These are phyloP conservation scores for Sporothrix inflata DNA, from an alignment of 2,329 filamentous ascomycete species.

Conservation along the genomic window DNA sequence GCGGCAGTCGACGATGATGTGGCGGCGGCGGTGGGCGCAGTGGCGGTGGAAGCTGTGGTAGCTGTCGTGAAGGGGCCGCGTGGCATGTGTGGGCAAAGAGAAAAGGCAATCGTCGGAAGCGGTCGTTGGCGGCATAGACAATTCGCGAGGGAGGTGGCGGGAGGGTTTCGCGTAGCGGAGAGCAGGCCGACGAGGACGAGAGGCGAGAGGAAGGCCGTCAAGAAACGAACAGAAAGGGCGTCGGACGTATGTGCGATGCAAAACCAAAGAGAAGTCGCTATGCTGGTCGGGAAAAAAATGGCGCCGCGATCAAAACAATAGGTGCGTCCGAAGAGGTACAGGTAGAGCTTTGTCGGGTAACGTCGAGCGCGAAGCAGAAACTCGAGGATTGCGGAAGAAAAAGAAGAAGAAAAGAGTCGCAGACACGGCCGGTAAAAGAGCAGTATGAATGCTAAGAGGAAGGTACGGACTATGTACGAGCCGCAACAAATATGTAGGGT, in stretches of 20 bases:
- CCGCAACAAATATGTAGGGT: background rate
- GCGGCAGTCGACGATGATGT: background rate
- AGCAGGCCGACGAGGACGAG: background rate
- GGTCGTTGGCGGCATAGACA: constrained; percentile 26
- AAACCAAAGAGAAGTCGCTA: background rate
- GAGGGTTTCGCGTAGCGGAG: too few species aligned
- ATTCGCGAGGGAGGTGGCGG: background rate
- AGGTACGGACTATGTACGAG: background rate
- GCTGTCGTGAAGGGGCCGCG: constrained; percentile 19
- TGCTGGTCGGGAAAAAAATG: constrained; percentile 2
- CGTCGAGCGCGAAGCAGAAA: constrained; percentile 4
- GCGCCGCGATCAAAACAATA: background rate
- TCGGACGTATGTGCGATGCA: background rate
- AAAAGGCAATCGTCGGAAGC: constrained; percentile 2
- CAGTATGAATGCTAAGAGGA: background rate
- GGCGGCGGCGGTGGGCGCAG: background rate
- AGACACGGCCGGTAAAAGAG: constrained; percentile 10
- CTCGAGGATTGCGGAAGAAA: background rate
- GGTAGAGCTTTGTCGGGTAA: constrained; percentile 5
- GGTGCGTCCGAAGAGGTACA: background rate
- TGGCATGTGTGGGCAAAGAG: constrained; percentile 10
- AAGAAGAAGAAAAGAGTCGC: background rate
- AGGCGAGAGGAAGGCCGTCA: background rate
- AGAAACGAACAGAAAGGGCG: background rate
- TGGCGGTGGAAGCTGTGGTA: background rate